Base-by-base conservation (phyloP, 257 asterid genomes). In the Cynanchum wilfordii region DNA sequence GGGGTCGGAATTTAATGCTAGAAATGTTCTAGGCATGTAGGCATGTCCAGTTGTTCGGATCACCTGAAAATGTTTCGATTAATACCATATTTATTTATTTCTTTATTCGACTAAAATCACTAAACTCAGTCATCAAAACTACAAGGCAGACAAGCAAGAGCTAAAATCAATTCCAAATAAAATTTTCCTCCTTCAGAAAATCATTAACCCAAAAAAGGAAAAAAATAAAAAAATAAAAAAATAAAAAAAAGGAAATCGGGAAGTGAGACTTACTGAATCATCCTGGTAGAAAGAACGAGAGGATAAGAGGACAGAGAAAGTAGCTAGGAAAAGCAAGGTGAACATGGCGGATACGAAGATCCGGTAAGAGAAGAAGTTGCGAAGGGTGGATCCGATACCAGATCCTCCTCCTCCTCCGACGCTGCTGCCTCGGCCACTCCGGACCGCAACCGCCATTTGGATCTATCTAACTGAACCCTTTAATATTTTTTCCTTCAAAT, bases 311-410 rank as follows among this genome's bases (percentile, higher is more conserved):
- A 90, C 95, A 65, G 97, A 88, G 79, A 92, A 82, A 74, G 98
- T 92, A 75, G 90, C 99, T 60, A 95, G 83, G 82, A 95, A 91
- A 3, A 95, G 86, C 73, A 95, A 84, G 36, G 96, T 85, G 78
- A 95, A 86, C 92, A 92, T 75, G 73, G 98, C 97, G 79, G 99
- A 94, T 54, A 89, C 81, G 73, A 94, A 94, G 90, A 91, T 84
- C 88, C 98, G 93, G 77, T 91, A 91, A 83, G 90, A 85, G 90
- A 91, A 91, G 82, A 91, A 80, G 87, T 86, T 91, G 47, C 95
- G 88, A 59, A 89, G 55, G 52, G 86, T 71, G 79, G 93, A 89
- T 91, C 97, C 99, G 74, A 87, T 85, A 47, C 92, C 92, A 70
- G 92, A 86, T 85, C 91, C 93, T 45, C 75, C 79, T 85, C 91